phyloP scores from a whole-genome alignment of 2,329 filamentous ascomycete species.

The Periconia macrospinosa region DNA sequence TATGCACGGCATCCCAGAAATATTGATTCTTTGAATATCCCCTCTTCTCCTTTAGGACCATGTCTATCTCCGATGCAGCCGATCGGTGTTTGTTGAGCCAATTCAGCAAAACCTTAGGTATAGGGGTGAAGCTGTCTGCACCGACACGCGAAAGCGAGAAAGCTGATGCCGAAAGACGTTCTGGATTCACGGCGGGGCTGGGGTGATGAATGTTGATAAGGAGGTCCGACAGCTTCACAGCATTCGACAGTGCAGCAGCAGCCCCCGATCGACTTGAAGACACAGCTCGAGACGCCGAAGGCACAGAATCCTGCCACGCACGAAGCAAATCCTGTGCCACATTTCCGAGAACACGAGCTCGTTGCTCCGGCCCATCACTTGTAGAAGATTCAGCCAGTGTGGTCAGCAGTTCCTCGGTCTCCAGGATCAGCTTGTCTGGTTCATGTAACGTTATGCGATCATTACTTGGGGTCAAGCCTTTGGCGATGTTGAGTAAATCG shows the following conservation, averaged over 20 bases:
- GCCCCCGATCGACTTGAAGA: conserved; percentile 45
- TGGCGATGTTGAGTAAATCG: conserved; percentile 71
- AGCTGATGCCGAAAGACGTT: conserved; percentile 27
- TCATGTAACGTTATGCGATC: conserved; percentile 67
- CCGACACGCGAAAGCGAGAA: conserved; percentile 27
- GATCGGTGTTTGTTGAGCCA: conserved; percentile 81
- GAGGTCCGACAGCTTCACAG: conserved; percentile 75
- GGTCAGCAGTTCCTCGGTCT: conserved; percentile 70
- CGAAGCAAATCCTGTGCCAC: conserved; percentile 32
- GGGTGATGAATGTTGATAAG: conserved; percentile 76
- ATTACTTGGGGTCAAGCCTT: conserved; percentile 63
- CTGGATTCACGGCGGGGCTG: conserved; percentile 26
- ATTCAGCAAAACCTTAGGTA: conserved; percentile 78
- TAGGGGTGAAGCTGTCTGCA: conserved; percentile 46
- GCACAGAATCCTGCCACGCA: conserved; percentile 57
- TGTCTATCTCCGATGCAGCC: conserved; percentile 65
- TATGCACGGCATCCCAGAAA: conserved; percentile 82
- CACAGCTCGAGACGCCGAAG: conserved; percentile 8
- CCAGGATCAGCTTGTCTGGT: conserved; percentile 69
- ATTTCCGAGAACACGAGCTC: conserved; percentile 28
- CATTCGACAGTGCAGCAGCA: conserved; percentile 68
- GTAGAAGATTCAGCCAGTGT: conserved; percentile 38
- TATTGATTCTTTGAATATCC: conserved; percentile 74
- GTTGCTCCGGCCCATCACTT: conserved; percentile 33
- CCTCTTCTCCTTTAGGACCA: conserved; percentile 65